Evolutionary conservation across 2,329 filamentous ascomycete species (phyloP).

Genomic region (Pseudomassariella vexata): DNA sequence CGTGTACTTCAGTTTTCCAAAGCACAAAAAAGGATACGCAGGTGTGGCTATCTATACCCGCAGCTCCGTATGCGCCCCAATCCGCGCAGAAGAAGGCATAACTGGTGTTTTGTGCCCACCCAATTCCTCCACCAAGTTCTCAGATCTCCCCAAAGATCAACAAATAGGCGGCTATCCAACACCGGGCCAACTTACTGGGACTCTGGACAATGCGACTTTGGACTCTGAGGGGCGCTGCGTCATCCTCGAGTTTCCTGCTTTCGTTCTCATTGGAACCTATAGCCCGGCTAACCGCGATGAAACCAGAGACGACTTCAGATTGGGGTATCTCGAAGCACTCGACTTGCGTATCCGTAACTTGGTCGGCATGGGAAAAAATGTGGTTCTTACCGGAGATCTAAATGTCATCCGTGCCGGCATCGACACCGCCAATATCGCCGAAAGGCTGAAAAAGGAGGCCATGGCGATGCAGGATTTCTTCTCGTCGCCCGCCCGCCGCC

Average conservation of each 20-base stretch:
- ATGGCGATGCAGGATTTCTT: constrained; percentile 68
- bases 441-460: constrained; percentile 65
- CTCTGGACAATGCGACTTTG: constrained; percentile 63
- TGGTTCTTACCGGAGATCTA: constrained; percentile 81
- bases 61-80: constrained; percentile 77
- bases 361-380: constrained; percentile 70
- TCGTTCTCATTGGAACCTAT: constrained; percentile 90
- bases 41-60: constrained; percentile 93
- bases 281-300: constrained; percentile 87
- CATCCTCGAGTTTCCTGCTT: constrained; percentile 87
- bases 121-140: constrained; percentile 63
- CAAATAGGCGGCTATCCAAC: constrained; percentile 87
- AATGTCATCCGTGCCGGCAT: constrained; percentile 68
- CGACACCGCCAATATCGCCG: constrained; percentile 70
- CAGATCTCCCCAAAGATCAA: constrained; percentile 65
- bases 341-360: constrained; percentile 84
- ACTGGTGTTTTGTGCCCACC: constrained; percentile 73
- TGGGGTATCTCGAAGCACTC: constrained; percentile 72
- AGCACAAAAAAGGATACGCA: constrained; percentile 93
- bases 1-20: constrained; percentile 89
- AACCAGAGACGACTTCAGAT: constrained; percentile 73
- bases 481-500: constrained; percentile 62
- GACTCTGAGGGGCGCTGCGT: constrained; percentile 92
- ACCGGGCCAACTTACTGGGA: constrained; percentile 56
- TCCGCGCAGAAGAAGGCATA: constrained; percentile 90